Evolutionary conservation across 1,284 basidiomycete genomes (phyloP), one percentile per base, ranked within the genome.

Genomic region (Trametes polyzona): DNA sequence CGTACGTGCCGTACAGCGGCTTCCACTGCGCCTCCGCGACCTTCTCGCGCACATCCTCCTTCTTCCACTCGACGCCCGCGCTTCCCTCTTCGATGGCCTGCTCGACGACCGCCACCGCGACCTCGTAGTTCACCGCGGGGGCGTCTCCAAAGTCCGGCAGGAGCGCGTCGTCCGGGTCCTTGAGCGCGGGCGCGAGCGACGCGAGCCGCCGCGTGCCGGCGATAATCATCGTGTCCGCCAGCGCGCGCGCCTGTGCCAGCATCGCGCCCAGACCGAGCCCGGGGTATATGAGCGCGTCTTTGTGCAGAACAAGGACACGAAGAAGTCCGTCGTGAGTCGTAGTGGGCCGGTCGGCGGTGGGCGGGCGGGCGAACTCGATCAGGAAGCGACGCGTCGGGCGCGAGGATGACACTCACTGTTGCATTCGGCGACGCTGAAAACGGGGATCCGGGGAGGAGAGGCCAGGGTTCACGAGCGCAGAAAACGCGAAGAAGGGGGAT

Each of bases 231-330:
- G 78, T 81, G 67, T 90, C 87, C 5, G 87, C 87, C 64, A 94
- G 79, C 4, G 74, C 74, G 11, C 82, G 77, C 3, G 88, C 83
- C 62, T 84, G 76, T 10, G 84, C 76, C 21, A 91, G 73, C 61
- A 93, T 84, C 35, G 83, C 76, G 35, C 91, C 92, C 54, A 91
- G 84, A 9, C 90, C 91, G 32, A 93, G 80, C 23, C 89, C 90
- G 2, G 91, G 91, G 71, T 91, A 92, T 46, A 92, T 87, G 26
- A 92, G 76, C 0, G 90, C 90, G 67, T 93, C 82, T 84, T n/a
- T n/a, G 55, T n/a, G 16, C 29, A 17, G 46, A 19, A 17, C 37
- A 39, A 6, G n/a, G 11, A 4, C 4, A n/a, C n/a, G n/a, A n/a
- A n/a, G n/a, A n/a, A n/a, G n/a, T n/a, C n/a, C n/a, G n/a, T n/a